A percentile compares a stretch with the other conserved stretches of the same genome.
Evolutionary conservation across 1,284 basidiomycete genomes (phyloP).

Genomic region (Violaceomyces palustris): DNA sequence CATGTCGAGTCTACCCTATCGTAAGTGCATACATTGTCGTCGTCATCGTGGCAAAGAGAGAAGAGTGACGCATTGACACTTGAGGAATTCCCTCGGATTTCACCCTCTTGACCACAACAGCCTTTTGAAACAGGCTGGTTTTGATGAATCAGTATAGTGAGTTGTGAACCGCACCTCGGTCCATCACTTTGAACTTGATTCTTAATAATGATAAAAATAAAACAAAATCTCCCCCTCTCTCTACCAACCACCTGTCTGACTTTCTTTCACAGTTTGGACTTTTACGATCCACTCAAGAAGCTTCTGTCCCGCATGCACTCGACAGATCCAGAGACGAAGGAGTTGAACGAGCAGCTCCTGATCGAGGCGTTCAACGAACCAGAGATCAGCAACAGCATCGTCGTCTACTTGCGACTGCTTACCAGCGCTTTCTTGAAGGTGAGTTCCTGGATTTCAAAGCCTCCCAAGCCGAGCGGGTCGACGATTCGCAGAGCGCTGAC

Average conservation of each 20-base stretch:
- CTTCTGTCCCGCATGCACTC: slow-evolving; percentile 28
- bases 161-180: no score
- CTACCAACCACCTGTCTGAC: neutral
- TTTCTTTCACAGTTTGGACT: no score
- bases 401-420: slow-evolving; percentile 39
- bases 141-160: slow-evolving; percentile 27
- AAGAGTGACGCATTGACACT: no score
- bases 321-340: slow-evolving; percentile 21
- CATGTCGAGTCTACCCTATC: slow-evolving; percentile 34
- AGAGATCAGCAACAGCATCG: slow-evolving; percentile 42
- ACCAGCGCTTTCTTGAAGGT: slow-evolving; percentile 40
- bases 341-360: slow-evolving; percentile 27
- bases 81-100: neutral
- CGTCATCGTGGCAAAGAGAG: neutral
- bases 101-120: neutral
- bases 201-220: no score
- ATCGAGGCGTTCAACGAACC: slow-evolving; percentile 40
- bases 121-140: slow-evolving; percentile 35
- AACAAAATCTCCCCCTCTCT: neutral
- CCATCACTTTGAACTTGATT: no score
- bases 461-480: no score
- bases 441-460: no score
- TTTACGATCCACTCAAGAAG: slow-evolving; percentile 35
- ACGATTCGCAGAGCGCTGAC: no score
- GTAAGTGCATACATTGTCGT: no score